Conservation (phyloP, 768 basidiomycete genomes). For the Trametes cingulata region DNA sequence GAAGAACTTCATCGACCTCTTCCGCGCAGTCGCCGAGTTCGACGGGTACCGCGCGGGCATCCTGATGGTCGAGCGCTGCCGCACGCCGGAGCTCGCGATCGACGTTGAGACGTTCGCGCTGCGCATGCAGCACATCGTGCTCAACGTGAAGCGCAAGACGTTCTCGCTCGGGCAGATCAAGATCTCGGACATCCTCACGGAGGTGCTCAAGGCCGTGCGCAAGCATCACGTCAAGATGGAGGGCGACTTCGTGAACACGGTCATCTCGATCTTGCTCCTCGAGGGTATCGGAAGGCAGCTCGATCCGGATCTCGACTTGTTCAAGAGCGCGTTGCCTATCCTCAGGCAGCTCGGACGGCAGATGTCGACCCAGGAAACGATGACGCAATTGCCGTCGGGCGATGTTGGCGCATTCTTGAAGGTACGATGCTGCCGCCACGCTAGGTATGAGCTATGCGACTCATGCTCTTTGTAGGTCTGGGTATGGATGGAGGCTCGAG, state of each 20-base stretch:
- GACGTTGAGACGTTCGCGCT: slow-evolving; percentile 95
- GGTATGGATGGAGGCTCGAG: slow-evolving; percentile 92
- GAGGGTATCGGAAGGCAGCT: slow-evolving; percentile 96
- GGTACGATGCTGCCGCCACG: slow-evolving; percentile 45
- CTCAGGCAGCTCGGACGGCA: slow-evolving; percentile 87
- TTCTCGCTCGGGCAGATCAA: slow-evolving; percentile 97
- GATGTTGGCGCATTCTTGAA: slow-evolving; percentile 88
- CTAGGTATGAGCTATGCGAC: neutral
- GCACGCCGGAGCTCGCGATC: slow-evolving; percentile 84
- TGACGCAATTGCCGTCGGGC: slow-evolving; percentile 61
- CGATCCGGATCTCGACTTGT: slow-evolving; percentile 90
- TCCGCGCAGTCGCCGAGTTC: slow-evolving; percentile 93
- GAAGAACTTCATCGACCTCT: slow-evolving; percentile 93
- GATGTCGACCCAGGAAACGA: slow-evolving; percentile 77
- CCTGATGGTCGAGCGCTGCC: slow-evolving; percentile 95
- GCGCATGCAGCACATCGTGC: slow-evolving; percentile 95
- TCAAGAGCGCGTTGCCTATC: slow-evolving; percentile 94
- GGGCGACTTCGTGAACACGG: slow-evolving; percentile 97
- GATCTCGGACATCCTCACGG: slow-evolving; percentile 89
- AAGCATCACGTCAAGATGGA: slow-evolving; percentile 98
- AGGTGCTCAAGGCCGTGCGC: slow-evolving; percentile 84
- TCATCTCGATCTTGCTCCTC: slow-evolving; percentile 88
- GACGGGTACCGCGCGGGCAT: slow-evolving; percentile 95
- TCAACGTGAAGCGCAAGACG: slow-evolving; percentile 93
- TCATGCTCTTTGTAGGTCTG: slow-evolving; percentile 58